Conservation (phyloP, 768 basidiomycete genomes). For the Mycena floridula region DNA sequence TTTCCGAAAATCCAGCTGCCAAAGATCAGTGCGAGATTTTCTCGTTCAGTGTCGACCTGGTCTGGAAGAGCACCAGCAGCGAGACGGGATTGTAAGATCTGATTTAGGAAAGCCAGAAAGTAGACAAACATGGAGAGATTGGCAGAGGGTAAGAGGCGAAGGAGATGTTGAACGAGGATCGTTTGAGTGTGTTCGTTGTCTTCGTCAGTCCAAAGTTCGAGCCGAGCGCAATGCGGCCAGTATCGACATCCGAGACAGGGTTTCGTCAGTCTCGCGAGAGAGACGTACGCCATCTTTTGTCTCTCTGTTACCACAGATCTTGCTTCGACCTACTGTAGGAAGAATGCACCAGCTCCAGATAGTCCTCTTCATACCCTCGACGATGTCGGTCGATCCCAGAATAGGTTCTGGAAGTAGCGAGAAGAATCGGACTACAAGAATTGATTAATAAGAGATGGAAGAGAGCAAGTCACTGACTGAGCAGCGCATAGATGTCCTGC, state of each 20-base stretch:
- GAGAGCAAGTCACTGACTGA: too few relatives aligned
- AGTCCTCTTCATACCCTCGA: slow-evolving; percentile 10
- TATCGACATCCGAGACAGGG: slow-evolving; percentile 6
- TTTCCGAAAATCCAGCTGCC: not conserved
- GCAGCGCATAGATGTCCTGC: slow-evolving; percentile 33
- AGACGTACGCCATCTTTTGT: slow-evolving; percentile 13
- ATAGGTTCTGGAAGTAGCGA: slow-evolving; percentile 35
- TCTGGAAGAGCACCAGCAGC: not conserved
- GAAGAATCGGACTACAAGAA: slow-evolving; percentile 33
- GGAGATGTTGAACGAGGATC: slow-evolving; percentile 25
- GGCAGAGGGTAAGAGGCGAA: slow-evolving; percentile 37
- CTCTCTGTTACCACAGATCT: too few relatives aligned
- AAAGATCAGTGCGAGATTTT: not conserved
- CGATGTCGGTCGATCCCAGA: slow-evolving; percentile 26
- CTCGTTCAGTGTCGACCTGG: not conserved
- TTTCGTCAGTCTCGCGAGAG: slow-evolving; percentile 10
- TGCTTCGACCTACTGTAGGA: slow-evolving; percentile 9
- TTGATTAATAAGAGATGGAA: too few relatives aligned
- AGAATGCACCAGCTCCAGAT: slow-evolving; percentile 29
- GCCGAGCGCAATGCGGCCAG: not conserved
- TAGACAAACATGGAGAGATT: slow-evolving; percentile 38
- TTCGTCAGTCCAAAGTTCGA: slow-evolving; percentile 12
- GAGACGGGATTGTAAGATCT: slow-evolving; percentile 24
- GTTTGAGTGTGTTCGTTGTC: slow-evolving; percentile 14
- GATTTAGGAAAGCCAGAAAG: slow-evolving; percentile 38